Conservation (phyloP, 2,329 filamentous ascomycete genomes). For the Orbilia ellipsospora region DNA sequence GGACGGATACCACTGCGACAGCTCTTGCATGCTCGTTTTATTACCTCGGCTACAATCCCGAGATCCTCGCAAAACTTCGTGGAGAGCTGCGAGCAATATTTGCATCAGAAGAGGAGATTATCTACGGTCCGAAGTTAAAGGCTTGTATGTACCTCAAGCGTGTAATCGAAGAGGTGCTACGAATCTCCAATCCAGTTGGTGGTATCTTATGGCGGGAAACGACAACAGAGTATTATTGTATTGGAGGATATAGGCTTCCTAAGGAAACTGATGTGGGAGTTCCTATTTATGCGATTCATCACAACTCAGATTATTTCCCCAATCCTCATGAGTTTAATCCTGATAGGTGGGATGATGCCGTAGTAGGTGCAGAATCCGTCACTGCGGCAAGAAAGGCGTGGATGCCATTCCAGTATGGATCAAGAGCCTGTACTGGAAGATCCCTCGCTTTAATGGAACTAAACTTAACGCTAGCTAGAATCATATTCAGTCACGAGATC, state of each 20-base stretch:
- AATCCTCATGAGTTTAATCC: constrained; percentile 71
- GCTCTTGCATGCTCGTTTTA: constrained; percentile 71
- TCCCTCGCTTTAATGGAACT: constrained; percentile 75
- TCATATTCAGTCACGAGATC: constrained; percentile 66
- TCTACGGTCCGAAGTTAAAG: constrained; percentile 66
- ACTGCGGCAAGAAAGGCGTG: constrained; percentile 74
- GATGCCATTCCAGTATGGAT: constrained; percentile 77
- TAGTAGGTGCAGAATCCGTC: constrained; percentile 61
- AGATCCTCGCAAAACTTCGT: constrained; percentile 65
- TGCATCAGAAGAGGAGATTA: constrained; percentile 68
- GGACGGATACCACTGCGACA: constrained; percentile 76
- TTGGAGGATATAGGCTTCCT: constrained; percentile 69
- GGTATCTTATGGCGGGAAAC: constrained; percentile 72
- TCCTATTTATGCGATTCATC: constrained; percentile 76
- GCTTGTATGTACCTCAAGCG: constrained; percentile 71
- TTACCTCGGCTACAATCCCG: constrained; percentile 70
- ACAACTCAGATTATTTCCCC: constrained; percentile 73
- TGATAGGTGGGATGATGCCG: constrained; percentile 69
- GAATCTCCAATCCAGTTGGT: constrained; percentile 72
- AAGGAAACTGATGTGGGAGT: constrained; percentile 73
- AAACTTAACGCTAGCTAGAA: constrained; percentile 70
- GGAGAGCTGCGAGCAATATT: constrained; percentile 69
- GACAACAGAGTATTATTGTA: constrained; percentile 59
- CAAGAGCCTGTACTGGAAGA: constrained; percentile 78
- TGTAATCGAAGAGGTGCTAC: constrained; percentile 75